Percentiles rank a stretch among this genome's conserved stretches.
Evolutionary conservation across 805 yeast genomes (phyloP).

Genomic region (Schwanniomyces occidentalis): DNA sequence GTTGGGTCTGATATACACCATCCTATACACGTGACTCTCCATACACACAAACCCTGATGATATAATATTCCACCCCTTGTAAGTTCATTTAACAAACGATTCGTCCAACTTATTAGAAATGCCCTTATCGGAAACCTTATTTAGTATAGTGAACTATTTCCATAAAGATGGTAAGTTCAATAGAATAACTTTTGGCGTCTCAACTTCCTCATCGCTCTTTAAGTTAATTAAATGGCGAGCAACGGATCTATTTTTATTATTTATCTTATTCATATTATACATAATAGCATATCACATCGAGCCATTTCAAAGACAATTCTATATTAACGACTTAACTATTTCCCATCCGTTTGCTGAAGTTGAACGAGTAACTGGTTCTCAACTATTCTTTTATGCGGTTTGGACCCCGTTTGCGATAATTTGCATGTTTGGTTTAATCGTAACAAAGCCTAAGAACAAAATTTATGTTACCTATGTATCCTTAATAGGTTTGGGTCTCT

Average conservation of each 20-base stretch:
- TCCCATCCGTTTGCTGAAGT: conserved; percentile 77
- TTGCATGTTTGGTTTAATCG: conserved; percentile 30
- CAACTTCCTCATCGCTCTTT: conserved; percentile 10
- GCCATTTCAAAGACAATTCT: conserved; percentile 82
- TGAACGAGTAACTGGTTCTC: conserved; percentile 66
- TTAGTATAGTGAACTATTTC: conserved; percentile 17
- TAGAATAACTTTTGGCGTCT: conserved; percentile 29
- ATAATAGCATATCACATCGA: conserved; percentile 21
- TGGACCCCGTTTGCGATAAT: conserved; percentile 51
- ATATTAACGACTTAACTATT: conserved; percentile 70
- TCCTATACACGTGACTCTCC: too few relatives aligned
- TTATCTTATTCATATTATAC: conserved; percentile 21
- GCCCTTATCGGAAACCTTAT: conserved; percentile 6
- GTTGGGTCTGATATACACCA: too few relatives aligned
- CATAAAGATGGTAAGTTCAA: conserved; percentile 22
- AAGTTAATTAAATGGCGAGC: conserved; percentile 26
- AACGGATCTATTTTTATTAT: conserved; percentile 23
- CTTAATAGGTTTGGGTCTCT: conserved; percentile 61
- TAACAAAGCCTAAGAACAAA: conserved; percentile 54
- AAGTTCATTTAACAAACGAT: too few relatives aligned
- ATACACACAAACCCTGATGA: too few relatives aligned
- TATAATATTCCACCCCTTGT: too few relatives aligned
- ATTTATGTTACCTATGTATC: conserved; percentile 63
- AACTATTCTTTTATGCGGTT: conserved; percentile 54
- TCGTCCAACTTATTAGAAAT: too few relatives aligned